These are phyloP conservation scores for Xylaria sp. DNA, from an alignment of 2,329 filamentous ascomycete genomes.

Conservation along the genomic window DNA sequence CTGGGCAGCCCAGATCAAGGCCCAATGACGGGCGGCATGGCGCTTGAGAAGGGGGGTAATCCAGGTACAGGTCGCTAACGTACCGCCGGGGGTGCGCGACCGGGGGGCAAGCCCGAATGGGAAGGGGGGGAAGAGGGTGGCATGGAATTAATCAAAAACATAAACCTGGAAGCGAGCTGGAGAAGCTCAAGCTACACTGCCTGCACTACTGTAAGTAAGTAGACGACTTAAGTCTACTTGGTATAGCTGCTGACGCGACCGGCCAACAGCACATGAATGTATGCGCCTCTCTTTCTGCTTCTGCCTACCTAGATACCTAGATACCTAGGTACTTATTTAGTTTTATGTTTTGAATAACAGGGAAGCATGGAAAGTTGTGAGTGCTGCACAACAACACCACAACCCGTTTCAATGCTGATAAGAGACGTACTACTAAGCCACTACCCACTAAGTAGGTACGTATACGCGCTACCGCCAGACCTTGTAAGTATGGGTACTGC, in stretches of 20 bases:
- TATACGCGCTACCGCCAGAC: neutral
- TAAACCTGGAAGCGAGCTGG: conserved; percentile 26
- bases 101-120: conserved; percentile 12
- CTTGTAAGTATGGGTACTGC: neutral
- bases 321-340: too few species aligned
- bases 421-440: too few species aligned
- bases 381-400: too few species aligned
- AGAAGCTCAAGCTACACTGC: conserved; percentile 3
- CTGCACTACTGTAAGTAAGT: neutral
- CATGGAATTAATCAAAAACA: conserved; percentile 25
- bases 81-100: conserved; percentile 29
- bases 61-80: conserved; percentile 33
- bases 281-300: too few species aligned
- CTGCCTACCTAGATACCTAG: too few species aligned
- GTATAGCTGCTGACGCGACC: neutral
- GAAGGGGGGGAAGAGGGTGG: conserved; percentile 1
- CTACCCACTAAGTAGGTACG: too few species aligned
- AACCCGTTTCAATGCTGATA: too few species aligned
- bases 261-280: too few species aligned
- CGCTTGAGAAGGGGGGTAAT: conserved; percentile 36
- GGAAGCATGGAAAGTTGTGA: too few species aligned
- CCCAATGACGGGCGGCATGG: conserved; percentile 41
- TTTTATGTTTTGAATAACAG: too few species aligned
- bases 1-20: conserved; percentile 31
- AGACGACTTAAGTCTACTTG: neutral